Base-by-base conservation (phyloP, 345 rosid species). In the Eutrema yunnanense region DNA sequence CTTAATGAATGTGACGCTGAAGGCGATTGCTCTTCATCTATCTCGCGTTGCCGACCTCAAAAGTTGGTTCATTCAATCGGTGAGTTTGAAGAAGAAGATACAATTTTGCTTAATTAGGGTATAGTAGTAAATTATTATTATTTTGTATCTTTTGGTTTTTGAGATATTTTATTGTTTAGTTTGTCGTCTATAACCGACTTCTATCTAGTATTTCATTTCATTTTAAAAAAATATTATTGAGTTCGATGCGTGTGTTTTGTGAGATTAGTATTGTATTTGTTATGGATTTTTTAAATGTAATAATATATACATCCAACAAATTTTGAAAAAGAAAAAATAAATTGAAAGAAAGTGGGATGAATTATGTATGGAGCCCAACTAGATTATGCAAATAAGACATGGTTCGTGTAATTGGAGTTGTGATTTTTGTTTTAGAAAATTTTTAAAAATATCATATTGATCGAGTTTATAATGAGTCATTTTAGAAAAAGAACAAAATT, bases 1-100 rank as follows among this genome's bases (percentile, higher is more conserved):
- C 54, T 22, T 62, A 47, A 72, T 52, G 62, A 6, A 33, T 63
- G 49, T 64, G 65, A 54, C 49, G 8, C 57, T 64, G 76, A 63
- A 14, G 71, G 33, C 38, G 76, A 73, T 73, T 34, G 50, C 42
- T 54, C 48, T 53, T 64, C 71, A 55, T 55, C 8, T 50, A 64
- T 55, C 36, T 36, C 67, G 65, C 42, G 71, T 64, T 73, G 65
- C 77, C 77, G 71, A 73, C 71, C 71, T 64, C 50, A 36, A 46
- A 63, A 27, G 26, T 14, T 37, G n/a, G 41, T 9, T 73, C 64
- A 64, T 64, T 44, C 49, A 26, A 36, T 63, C 9, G 0, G 65
- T 46, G 64, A 9, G 76, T 63, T 72, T 72, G 9, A 22, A 26
- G 32, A 48, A 26, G 19, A 9, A 19, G 5, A 62, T 8, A 13